These are phyloP conservation scores for Euphorbia peplus DNA, from an alignment of 345 rosid genomes.

Conservation along the genomic window DNA sequence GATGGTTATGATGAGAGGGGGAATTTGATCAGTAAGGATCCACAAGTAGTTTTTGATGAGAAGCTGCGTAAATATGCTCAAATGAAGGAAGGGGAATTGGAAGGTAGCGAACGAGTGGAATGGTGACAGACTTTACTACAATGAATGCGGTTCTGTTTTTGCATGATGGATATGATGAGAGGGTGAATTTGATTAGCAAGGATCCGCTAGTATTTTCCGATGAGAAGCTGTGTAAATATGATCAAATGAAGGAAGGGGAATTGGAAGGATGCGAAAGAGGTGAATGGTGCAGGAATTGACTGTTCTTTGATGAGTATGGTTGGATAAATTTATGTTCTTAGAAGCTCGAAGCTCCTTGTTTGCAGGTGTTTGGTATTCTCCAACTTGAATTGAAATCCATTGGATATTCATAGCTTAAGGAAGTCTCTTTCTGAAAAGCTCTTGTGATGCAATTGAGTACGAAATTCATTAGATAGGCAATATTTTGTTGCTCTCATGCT, in stretches of 20 bases:
- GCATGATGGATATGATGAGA: conserved; percentile 58
- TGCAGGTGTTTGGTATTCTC: neutral
- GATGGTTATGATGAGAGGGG: conserved; percentile 61
- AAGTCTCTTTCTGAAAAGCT: too few relatives aligned
- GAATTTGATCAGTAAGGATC: conserved; percentile 60
- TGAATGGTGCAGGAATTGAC: conserved; percentile 10
- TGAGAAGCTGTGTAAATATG: conserved; percentile 53
- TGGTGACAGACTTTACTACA: too few relatives aligned
- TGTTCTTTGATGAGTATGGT: neutral
- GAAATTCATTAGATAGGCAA: too few relatives aligned
- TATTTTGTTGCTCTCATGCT: too few relatives aligned
- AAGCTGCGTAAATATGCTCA: conserved; percentile 47
- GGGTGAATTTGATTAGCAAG: conserved; percentile 53
- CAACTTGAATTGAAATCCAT: neutral
- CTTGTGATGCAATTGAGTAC: too few relatives aligned
- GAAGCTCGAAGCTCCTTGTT: neutral
- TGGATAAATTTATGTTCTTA: neutral
- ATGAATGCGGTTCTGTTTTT: conserved; percentile 88
- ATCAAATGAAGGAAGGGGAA: conserved; percentile 46
- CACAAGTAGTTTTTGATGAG: conserved; percentile 69
- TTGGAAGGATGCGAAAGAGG: conserved; percentile 3
- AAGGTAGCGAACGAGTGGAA: conserved; percentile 3
- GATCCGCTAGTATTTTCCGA: conserved; percentile 75
- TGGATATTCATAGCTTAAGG: too few relatives aligned
- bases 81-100: conserved; percentile 41